Percentiles rank a stretch among this genome's conserved stretches.
phyloP scores from a whole-genome alignment of 495 filamentous ascomycete genomes.

The Diplogelasinospora grovesii region DNA sequence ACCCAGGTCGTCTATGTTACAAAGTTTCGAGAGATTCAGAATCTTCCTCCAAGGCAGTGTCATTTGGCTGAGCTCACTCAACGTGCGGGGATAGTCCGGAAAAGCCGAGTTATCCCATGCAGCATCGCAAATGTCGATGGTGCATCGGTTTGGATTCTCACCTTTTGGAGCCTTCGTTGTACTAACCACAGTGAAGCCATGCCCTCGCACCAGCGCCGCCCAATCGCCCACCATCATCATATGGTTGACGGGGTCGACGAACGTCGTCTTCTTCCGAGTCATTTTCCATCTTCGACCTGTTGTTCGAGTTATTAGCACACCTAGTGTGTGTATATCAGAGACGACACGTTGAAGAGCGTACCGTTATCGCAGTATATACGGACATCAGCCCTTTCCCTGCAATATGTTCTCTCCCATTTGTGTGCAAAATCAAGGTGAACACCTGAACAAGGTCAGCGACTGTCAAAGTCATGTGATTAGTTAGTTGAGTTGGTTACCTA shows the following conservation, averaged over 20 bases:
- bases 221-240: background rate
- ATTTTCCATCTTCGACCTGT: no score
- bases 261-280: no score
- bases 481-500: no score
- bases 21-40: no score
- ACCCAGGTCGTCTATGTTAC: background rate
- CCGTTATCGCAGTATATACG: constrained; percentile 4
- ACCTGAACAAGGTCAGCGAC: background rate
- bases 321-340: no score
- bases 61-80: background rate
- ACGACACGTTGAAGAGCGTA: background rate
- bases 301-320: no score
- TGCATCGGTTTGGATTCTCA: constrained; percentile 1
- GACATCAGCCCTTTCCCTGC: constrained; percentile 1
- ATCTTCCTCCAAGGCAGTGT: no score
- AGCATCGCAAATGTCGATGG: background rate
- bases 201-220: background rate
- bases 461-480: background rate
- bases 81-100: background rate
- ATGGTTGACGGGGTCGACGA: constrained; percentile 6
- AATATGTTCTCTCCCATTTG: background rate
- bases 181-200: background rate
- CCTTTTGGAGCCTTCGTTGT: background rate
- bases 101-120: background rate
- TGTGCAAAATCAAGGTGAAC: constrained; percentile 1